phyloP scores from a whole-genome alignment of 2,329 filamentous ascomycete genomes.

The Epichloe elymi region DNA sequence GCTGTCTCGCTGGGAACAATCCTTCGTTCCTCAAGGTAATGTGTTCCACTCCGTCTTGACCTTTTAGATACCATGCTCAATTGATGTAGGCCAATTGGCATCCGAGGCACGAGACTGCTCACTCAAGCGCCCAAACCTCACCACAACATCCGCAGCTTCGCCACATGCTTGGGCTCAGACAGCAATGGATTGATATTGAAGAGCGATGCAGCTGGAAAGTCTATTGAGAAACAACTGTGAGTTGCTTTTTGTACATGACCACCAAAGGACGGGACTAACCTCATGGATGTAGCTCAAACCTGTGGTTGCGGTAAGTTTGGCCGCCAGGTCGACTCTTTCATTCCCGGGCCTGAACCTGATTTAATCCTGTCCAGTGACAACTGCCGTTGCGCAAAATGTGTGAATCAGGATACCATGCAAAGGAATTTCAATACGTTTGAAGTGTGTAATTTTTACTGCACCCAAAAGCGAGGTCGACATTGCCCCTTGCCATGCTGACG shows the following conservation, averaged over 20 bases:
- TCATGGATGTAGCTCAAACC: constrained; percentile 5
- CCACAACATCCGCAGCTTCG: constrained; percentile 3
- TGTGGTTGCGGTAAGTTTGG: constrained; percentile 12
- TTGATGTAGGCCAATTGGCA: background rate
- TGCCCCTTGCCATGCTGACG: background rate
- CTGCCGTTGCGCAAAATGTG: constrained; percentile 27
- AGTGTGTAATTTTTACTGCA: constrained; percentile 11
- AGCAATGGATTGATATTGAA: constrained; percentile 4
- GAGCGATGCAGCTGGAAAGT: background rate
- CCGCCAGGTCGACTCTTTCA: background rate
- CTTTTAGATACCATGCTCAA: background rate
- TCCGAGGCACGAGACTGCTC: constrained; percentile 4
- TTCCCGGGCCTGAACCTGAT: background rate
- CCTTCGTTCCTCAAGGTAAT: constrained; percentile 2
- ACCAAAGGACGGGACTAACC: background rate
- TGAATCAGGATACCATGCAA: constrained; percentile 29
- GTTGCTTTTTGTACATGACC: background rate
- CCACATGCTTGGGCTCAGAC: constrained; percentile 6
- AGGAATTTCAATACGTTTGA: constrained; percentile 28
- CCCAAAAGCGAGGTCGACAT: background rate
- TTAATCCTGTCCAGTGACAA: constrained; percentile 22
- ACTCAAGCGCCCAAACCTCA: constrained; percentile 1
- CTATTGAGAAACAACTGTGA: constrained; percentile 5
- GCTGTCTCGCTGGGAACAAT: background rate
- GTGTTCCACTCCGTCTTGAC: background rate